Conservation (phyloP, 2,329 filamentous ascomycete genomes). For the Penicillium sp. region DNA sequence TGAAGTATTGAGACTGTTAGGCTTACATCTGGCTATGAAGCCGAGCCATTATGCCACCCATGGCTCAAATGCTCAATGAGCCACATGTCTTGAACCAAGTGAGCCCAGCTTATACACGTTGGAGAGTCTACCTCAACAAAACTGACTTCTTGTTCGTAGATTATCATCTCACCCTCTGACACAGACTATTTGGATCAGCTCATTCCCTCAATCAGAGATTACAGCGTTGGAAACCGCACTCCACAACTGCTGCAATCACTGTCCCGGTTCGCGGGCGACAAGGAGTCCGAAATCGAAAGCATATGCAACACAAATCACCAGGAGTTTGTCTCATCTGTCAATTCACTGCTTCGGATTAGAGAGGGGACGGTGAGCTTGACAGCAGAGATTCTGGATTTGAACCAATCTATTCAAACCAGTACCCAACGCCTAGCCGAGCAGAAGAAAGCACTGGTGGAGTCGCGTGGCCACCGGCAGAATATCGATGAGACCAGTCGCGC, state of each 20-base stretch:
- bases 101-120: conserved; percentile 19
- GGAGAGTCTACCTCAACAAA: neutral
- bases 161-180: conserved; percentile 88
- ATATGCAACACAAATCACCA: conserved; percentile 96
- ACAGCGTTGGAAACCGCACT: conserved; percentile 71
- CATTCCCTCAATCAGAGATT: conserved; percentile 91
- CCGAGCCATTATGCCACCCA: conserved; percentile 17
- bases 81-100: conserved; percentile 28
- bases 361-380: conserved; percentile 88
- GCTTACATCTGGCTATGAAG: conserved; percentile 3
- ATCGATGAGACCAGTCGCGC: conserved; percentile 90
- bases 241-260: conserved; percentile 74
- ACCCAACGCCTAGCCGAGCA: conserved; percentile 92
- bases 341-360: conserved; percentile 86
- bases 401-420: conserved; percentile 90
- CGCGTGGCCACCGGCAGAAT: conserved; percentile 86
- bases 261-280: conserved; percentile 77
- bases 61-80: conserved; percentile 19
- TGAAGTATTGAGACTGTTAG: neutral
- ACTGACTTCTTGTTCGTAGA: conserved; percentile 54
- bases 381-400: conserved; percentile 85
- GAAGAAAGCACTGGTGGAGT: conserved; percentile 92
- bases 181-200: conserved; percentile 93
- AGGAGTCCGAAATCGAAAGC: conserved; percentile 86
- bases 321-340: conserved; percentile 91